phyloP scores from a whole-genome alignment of 176 grass and related monocot genomes.

The Triticum urartu region DNA sequence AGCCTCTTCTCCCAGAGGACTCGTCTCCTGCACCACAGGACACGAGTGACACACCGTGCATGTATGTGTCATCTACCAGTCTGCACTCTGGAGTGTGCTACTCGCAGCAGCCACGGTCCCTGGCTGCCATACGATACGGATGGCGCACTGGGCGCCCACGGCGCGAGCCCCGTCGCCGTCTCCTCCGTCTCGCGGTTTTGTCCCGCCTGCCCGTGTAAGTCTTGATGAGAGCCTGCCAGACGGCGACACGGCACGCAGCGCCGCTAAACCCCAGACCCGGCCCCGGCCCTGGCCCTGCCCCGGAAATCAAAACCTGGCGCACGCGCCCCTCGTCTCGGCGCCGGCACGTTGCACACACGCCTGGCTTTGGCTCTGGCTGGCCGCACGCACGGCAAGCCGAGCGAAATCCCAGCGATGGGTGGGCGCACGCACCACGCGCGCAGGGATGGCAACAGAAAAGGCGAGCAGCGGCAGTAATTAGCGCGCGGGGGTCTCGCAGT shows the following conservation, averaged over 20 bases:
- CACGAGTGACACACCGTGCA: not conserved
- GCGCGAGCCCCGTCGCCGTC: constrained; percentile 10
- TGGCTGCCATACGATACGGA: constrained; percentile 13
- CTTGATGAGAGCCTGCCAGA: not conserved
- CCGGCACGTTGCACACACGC: not conserved
- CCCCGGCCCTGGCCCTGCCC: not conserved
- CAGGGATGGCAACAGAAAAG: not conserved
- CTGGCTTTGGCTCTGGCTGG: no score
- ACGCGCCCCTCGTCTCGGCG: not conserved
- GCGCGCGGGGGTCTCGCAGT: not conserved
- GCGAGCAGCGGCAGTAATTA: no score
- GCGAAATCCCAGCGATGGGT: constrained; percentile 20
- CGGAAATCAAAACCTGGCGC: constrained; percentile 20
- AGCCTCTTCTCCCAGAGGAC: no score
- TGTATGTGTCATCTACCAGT: not conserved
- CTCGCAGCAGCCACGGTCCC: not conserved
- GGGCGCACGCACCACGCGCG: not conserved
- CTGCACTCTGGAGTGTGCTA: not conserved
- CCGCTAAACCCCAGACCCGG: constrained; percentile 2
- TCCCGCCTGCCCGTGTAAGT: not conserved
- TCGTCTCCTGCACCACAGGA: not conserved
- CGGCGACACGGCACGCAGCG: not conserved
- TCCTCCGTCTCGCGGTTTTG: constrained; percentile 16
- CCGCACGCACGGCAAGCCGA: constrained; percentile 3
- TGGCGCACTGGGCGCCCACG: constrained; percentile 21